A percentile compares a stretch with the other conserved stretches of the same genome.
phyloP scores from a whole-genome alignment of 208 protist species.

The Trypanosoma vivax region DNA sequence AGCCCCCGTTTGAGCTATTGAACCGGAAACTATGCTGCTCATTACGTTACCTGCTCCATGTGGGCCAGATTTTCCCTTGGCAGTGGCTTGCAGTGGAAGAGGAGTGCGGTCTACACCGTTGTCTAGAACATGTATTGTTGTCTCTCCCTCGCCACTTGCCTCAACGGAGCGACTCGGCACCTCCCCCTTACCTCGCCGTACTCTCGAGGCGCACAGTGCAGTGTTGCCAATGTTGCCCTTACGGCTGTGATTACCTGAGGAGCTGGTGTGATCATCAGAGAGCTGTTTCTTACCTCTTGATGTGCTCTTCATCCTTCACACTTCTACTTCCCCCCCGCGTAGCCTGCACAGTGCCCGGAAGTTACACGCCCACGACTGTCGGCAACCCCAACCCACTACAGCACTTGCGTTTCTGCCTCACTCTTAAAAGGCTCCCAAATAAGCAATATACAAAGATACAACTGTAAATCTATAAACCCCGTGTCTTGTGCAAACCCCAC shows the following conservation, averaged over 20 bases:
- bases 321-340: too few species aligned
- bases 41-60: constrained; percentile 9
- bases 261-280: background rate
- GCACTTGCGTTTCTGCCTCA: too few species aligned
- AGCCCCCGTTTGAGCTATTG: constrained; percentile 1
- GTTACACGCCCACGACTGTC: too few species aligned
- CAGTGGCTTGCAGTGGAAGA: constrained; percentile 45
- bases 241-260: background rate
- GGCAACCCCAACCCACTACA: too few species aligned
- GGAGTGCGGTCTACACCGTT: constrained; percentile 83
- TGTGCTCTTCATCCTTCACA: too few species aligned
- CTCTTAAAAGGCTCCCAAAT: too few species aligned
- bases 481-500: too few species aligned
- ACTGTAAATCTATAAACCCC: too few species aligned
- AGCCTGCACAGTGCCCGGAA: too few species aligned
- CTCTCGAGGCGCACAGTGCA: background rate
- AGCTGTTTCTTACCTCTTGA: too few species aligned
- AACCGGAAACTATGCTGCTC: constrained; percentile 1
- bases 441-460: too few species aligned
- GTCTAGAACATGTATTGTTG: constrained; percentile 74
- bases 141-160: constrained; percentile 35
- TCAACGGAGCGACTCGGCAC: constrained; percentile 37
- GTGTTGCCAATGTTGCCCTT: background rate
- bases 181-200: constrained; percentile 30
- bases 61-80: constrained; percentile 19